Evolutionary conservation across 371 early-diverging fungal genomes (phyloP), one percentile per base, ranked within the genome.

Genomic region (Rhizopus stolonifer): DNA sequence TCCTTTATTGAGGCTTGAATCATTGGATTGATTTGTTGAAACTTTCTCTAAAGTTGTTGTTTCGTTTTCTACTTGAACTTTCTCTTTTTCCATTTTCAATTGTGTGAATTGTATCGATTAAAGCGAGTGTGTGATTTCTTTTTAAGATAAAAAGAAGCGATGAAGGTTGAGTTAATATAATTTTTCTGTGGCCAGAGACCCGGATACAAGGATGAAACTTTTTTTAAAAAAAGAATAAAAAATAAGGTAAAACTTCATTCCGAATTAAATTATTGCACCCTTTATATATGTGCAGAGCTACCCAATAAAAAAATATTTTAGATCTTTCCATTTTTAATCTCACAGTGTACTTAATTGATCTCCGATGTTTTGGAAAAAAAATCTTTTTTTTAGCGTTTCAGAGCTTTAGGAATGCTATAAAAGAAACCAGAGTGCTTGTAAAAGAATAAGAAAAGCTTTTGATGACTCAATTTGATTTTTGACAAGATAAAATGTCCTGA

Each of bases 141-240:
- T 29, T 32, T 29, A 32, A 11, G 11, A n/a, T 26, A n/a, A 46
- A 46, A 46, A 18, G 23, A 15, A 11, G 32, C n/a, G 6, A 33
- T 11, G 15, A 47, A 9, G 15, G 15, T 15, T 39, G 42, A 52
- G 57, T 29, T 29, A 61, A 17, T 34, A 34, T 38, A 32, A 39
- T 39, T 38, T 51, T 51, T 39, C 61, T 57, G 68, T 70, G 70
- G 70, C 70, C 70, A 74, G 64, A 59, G 70, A 70, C 70, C 74
- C 70, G 74, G 74, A 74, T 74, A 32, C 26, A 21, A 13, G 25
- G 6, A 11, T 29, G 11, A 29, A 29, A 29, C 29, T 38, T 34
- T 24, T 49, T 52, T 15, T 15, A 0, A 19, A 14, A 11, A 34
- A 40, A 32, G 36, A 45, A 36, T 24, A 33, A 31, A 33, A 17